phyloP scores from a whole-genome alignment of 2,329 filamentous ascomycete genomes.

The Rhynchosporium agropyri region DNA sequence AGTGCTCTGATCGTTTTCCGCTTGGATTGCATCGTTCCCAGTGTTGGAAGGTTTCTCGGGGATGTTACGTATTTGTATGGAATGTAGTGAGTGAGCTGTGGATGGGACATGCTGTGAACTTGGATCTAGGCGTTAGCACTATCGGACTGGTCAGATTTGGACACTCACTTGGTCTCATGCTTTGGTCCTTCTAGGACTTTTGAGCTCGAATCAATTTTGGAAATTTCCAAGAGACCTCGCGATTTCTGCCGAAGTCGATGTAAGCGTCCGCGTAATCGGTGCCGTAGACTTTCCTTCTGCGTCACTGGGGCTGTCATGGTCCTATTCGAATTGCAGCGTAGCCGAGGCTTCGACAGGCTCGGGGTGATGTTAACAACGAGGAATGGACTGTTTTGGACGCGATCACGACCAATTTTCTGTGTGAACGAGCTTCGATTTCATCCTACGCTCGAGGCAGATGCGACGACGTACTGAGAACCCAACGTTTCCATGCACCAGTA shows the following conservation, averaged over 20 bases:
- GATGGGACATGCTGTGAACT: conserved; percentile 16
- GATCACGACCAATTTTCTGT: no score
- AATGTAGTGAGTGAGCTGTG: conserved; percentile 8
- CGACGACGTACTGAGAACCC: no score
- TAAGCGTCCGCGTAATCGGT: neutral
- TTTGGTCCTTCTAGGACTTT: conserved; percentile 1
- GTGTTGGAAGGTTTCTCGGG: conserved; percentile 8
- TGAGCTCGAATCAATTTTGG: conserved; percentile 7
- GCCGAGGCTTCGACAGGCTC: neutral
- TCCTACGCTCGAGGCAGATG: no score
- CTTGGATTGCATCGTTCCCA: conserved; percentile 8
- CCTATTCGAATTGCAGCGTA: neutral
- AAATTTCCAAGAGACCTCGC: neutral
- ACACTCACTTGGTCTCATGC: conserved; percentile 9
- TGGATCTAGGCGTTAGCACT: conserved; percentile 13
- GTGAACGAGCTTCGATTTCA: no score
- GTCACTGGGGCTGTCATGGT: neutral
- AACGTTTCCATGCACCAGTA: no score
- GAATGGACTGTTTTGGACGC: neutral
- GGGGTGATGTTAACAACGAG: neutral
- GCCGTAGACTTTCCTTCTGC: conserved; percentile 6
- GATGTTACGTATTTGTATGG: conserved; percentile 1
- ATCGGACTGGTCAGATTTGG: conserved; percentile 5
- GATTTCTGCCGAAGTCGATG: conserved; percentile 6
- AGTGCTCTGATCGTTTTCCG: conserved; percentile 12